Base-by-base conservation (phyloP, 2,329 filamentous ascomycete genomes). In the Diaporthe nobilis region DNA sequence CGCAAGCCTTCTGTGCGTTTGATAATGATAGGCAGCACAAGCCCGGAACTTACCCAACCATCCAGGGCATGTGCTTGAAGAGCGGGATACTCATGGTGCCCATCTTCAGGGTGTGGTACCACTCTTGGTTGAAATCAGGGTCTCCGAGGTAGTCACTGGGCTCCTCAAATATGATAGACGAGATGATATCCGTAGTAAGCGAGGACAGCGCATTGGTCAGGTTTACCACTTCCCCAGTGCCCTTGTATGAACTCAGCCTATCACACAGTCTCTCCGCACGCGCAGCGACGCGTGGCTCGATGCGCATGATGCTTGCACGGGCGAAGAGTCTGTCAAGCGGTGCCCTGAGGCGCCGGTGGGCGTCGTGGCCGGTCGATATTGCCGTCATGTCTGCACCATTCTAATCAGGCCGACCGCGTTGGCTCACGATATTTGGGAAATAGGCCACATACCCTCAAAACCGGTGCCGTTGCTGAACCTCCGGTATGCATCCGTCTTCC, bases 131-230 rank as follows among this genome's bases (percentile, higher is more conserved):
- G 51, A 55, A 55, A 13, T 55, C n/a, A 13, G 51, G 51, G 51
- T 13, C 51, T 28, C 51, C 51, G 3, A 28, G 51, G 51, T 55
- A 28, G 12, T 55, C 51, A 25, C 22, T 28, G 10, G n/a, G 51
- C 51, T 55, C 51, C 51, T 55, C 51, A 25, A 55, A 55, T 55
- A 55, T 55, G 13, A 55, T 55, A 12, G 51, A 55, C 51, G 51
- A 55, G 51, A 55, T 55, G 13, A 55, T 55, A 28, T 55, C 51
- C 2, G 51, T 55, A 2, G 51, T 55, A 25, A 55, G 51, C 3
- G 51, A 55, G 51, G n/a, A 28, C 51, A 55, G 51, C n/a, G 51
- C 51, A 15, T 55, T 25, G 51, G 51, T 55, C 51, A 55, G 4
- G n/a, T 55, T 25, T 10, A 55, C 51, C n/a, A 55, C 51, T 28